Evolutionary conservation across 345 rosid species (phyloP), one percentile per base, ranked within the genome.

Genomic region (Cardamine resedifolia): DNA sequence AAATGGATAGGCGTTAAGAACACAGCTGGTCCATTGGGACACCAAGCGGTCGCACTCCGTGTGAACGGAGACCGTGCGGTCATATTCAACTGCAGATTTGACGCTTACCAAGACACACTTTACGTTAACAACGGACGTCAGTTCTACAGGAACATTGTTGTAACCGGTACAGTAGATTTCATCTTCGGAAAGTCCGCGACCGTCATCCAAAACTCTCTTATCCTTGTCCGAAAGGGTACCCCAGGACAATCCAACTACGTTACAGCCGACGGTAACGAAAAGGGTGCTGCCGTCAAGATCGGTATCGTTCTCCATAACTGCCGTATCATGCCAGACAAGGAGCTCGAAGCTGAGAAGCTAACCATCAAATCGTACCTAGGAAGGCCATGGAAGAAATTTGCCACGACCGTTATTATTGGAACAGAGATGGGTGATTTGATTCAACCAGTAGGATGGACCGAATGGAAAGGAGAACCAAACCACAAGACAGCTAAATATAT

Each of bases 111-210:
- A 78, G 90, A 87, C 83, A 83, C 96, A 5, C 77, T 91, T 51
- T 86, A 79, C 53, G 76, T 78, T 49, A 90, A 89, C 69, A 64
- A 82, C 66, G 71, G 78, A 34, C 81, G 91, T 8, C 91, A 87
- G 39, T 89, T 86, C 82, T 89, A 79, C 83, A 81, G 91, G 23
- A 81, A 89, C 74, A 86, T 88, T 55, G 84, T 82, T 64, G 84
- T 91, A 47, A 78, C 97, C 10, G 93, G 91, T 5, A 91, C 91
- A 0, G 74, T 87, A 3, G 93, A 91, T 74, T 91, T 89, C 91
- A 83, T 89, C 83, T 89, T 91, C 39, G 96, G 96, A 1, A 85
- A 84, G 50, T 83, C 87, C 3, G 53, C 81, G 0, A 72, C 84
- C 6, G 63, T 87, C 56, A 84, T 89, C 76, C 96, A 91, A 51